These are phyloP conservation scores for Phalaenopsis hybrid DNA, from an alignment of 116 monocot genomes.

Conservation along the genomic window DNA sequence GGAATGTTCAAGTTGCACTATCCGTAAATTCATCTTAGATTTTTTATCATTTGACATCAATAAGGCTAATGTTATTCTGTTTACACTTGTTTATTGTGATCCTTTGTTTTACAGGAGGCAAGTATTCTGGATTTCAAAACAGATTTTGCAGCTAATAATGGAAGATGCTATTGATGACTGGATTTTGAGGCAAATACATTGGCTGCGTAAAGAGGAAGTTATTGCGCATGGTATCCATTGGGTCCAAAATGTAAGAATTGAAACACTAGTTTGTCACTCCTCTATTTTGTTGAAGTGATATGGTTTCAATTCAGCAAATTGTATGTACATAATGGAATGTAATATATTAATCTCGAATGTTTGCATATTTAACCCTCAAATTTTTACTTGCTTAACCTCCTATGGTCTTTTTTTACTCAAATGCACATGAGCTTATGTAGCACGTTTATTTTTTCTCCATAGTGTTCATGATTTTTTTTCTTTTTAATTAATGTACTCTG, in stretches of 20 bases:
- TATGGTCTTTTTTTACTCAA: neutral
- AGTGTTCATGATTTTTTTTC: no score
- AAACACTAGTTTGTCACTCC: neutral
- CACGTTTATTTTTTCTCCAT: no score
- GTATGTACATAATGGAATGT: neutral
- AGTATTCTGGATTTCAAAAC: constrained; percentile 98
- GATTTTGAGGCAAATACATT: constrained; percentile 81
- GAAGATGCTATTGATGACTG: constrained; percentile 98
- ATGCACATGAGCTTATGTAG: no score
- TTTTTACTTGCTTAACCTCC: neutral
- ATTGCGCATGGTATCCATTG: constrained; percentile 75
- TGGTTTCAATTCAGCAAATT: neutral
- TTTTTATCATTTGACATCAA: neutral
- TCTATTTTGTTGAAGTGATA: neutral
- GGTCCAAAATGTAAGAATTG: constrained; percentile 77
- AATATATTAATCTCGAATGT: neutral
- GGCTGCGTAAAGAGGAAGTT: constrained; percentile 67
- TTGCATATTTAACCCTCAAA: neutral
- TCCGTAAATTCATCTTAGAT: neutral
- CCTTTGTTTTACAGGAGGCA: constrained; percentile 54
- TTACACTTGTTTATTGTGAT: neutral
- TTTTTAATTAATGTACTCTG: no score
- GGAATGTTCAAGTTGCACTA: neutral
- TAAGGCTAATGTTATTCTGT: neutral
- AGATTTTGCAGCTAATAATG: constrained; percentile 95